Base-by-base conservation (phyloP, 768 basidiomycete genomes). In the Cubamyces lactineus region DNA sequence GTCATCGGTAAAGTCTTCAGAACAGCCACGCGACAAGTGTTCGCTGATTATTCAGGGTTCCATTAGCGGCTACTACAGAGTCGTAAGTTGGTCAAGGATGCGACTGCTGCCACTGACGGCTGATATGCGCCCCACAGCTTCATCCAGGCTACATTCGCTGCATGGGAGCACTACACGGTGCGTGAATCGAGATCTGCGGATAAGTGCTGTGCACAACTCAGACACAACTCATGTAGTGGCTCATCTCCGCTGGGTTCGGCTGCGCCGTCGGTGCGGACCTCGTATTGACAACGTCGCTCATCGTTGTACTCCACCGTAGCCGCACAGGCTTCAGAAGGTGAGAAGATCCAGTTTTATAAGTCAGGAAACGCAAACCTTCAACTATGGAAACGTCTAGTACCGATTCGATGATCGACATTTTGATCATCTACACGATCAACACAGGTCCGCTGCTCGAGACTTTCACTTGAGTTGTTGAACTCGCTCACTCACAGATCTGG, bases 351-450 rank as follows among this genome's bases (percentile, higher is more conserved):
- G 23, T 0, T 9, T 23, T 16, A 2, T 21, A 24, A 30, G 28
- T n/a, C 39, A 28, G n/a, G n/a, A n/a, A 6, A 24, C 1, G 16
- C 26, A 5, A 42, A 3, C 8, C 28, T 30, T 8, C 8, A 8
- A 30, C 28, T 17, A 16, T 19, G 19, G 23, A 16, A n/a, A 38
- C 2, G n/a, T 9, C 13, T 40, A 61, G 59, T 12, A 39, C 53
- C 2, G 60, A 61, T 16, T 55, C 53, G 40, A 41, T 55, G 40
- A 34, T 61, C 23, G 53, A 61, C 40, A 26, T 43, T 8, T 38
- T 55, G 24, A 55, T 49, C 40, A 34, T 61, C 5, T 61, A 61
- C 17, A 50, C 52, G 5, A 61, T 61, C 41, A 61, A 61, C 47
- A 61, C 60, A 6, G 60, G 60, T 61, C 9, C 7, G 54, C 15